Base-by-base conservation (phyloP, 2,329 filamentous ascomycete species). In the Colletotrichum sp. region DNA sequence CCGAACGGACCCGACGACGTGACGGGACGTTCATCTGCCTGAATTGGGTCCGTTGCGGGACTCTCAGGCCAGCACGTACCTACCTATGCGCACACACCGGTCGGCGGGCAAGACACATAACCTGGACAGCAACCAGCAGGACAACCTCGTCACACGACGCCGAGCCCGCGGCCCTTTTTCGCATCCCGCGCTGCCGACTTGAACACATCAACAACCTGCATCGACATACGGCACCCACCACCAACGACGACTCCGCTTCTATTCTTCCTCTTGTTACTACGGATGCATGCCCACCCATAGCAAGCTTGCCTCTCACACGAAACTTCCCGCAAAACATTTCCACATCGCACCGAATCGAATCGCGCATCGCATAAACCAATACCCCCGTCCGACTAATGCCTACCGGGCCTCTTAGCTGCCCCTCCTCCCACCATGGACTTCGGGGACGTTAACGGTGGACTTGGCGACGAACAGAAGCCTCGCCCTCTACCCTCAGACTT, bases 401-500 rank as follows among this genome's bases (percentile, higher is more conserved):
- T 73, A 64, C 69, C 57, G 73, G 73, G 73, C 65, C 69, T 73
- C 77, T 66, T 75, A 59, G 30, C 69, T 85, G 82, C 83, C 84
- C 84, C 85, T 85, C 83, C 82, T 82, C 81, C 83, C 83, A 86
- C 85, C 84, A 93, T 93, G 91, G 91, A 93, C 87, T 86, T 90
- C 82, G 90, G 88, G 84, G 89, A 88, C 82, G 84, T 86, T 81
- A 85, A 82, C 80, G 85, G 83, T 82, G 84, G 83, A 77, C 84
- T 86, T 77, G 83, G 84, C 81, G 81, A 86, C 81, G 81, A 85
- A 30, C 82, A 82, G 77, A 88, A 87, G 84, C 87, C 89, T 76
- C 87, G 87, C 76, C 79, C 83, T 77, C 91, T 99, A 67, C 97
- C 97, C 55, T 87, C 91, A 79, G 97, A 99, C 85, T 91, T 99